Evolutionary conservation across 2,329 filamentous ascomycete species (phyloP).

Genomic region (Phialophora tarda): DNA sequence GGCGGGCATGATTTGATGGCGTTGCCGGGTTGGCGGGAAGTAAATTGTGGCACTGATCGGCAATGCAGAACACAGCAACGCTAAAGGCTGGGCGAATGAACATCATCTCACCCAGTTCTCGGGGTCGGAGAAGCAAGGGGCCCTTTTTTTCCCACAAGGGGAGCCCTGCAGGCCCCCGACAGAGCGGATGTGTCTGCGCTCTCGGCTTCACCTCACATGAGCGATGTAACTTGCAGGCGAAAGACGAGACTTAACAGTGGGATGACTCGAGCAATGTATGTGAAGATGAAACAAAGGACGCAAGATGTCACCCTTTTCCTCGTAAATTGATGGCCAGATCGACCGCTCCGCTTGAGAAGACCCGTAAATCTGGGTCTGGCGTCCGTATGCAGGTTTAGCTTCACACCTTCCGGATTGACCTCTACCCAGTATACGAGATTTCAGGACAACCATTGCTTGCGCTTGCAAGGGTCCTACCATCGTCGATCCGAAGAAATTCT

Average conservation of each 20-base stretch:
- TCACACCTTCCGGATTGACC: constrained; percentile 7
- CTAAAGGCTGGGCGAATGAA: constrained; percentile 10
- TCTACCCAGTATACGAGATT: constrained; percentile 9
- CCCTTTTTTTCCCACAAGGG: neutral
- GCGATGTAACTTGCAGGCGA: constrained; percentile 7
- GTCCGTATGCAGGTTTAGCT: neutral
- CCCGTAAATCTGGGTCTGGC: constrained; percentile 11
- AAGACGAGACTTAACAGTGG: constrained; percentile 1
- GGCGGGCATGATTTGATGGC: constrained; percentile 13
- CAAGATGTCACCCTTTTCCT: constrained; percentile 9
- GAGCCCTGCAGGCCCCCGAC: neutral
- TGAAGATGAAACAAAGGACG: constrained; percentile 11
- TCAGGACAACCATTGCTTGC: constrained; percentile 3
- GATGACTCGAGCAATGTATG: neutral
- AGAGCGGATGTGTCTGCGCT: neutral
- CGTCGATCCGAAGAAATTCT: neutral
- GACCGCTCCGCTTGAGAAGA: neutral
- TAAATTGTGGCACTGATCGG: constrained; percentile 17
- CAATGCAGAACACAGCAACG: constrained; percentile 14
- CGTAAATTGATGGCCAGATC: constrained; percentile 8
- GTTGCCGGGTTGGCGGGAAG: constrained; percentile 5
- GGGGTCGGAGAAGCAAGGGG: neutral
- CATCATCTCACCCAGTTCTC: neutral
- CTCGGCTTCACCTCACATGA: neutral
- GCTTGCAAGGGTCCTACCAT: neutral